Evolutionary conservation across 1,284 basidiomycete genomes (phyloP), one percentile per base, ranked within the genome.

Genomic region (Anthracocystis setariae): DNA sequence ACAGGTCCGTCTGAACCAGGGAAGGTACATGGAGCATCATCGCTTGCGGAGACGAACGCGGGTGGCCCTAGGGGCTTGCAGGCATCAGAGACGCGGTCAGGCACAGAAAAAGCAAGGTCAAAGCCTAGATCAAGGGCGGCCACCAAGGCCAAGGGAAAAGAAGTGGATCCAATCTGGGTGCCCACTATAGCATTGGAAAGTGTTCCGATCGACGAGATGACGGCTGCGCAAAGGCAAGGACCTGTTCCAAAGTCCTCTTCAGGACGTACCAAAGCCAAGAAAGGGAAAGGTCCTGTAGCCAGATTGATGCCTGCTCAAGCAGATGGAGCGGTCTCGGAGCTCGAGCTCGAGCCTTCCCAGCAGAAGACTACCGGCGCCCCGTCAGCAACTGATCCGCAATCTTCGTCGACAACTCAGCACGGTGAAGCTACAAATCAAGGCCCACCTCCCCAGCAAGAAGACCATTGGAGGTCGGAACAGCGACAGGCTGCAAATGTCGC

Each of bases 271-370:
- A 59, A 45, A 23, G 25, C 48, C 10, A 65, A 50, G 47, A 44
- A 40, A 13, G 46, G 21, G 13, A 67, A 67, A 29, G 53, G 58
- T 8, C 64, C 40, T 17, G 15, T 61, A 8, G 64, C 64, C 9
- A 51, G 57, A 29, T 40, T 61, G 27, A 48, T 42, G 4, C 57
- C 58, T 20, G 57, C 64, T 8, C 53, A 61, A 32, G 37, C 49
- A 27, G 58, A 57, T 29, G 64, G 44, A 5, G 35, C 57, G 13
- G 38, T 67, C 12, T 61, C 64, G 10, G 64, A 67, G 52, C 58
- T 67, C 7, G 64, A 61, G 46, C 49, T 61, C 18, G 64, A 61
- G 10, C 48, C 64, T 0, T 4, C 13, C 9, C 55, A 48, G 46
- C 54, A 42, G 3, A 7, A 37, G 29, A 29, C 29, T 9, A 37